Base-by-base conservation (phyloP, 495 filamentous ascomycete species). In the Lepraria neglecta region DNA sequence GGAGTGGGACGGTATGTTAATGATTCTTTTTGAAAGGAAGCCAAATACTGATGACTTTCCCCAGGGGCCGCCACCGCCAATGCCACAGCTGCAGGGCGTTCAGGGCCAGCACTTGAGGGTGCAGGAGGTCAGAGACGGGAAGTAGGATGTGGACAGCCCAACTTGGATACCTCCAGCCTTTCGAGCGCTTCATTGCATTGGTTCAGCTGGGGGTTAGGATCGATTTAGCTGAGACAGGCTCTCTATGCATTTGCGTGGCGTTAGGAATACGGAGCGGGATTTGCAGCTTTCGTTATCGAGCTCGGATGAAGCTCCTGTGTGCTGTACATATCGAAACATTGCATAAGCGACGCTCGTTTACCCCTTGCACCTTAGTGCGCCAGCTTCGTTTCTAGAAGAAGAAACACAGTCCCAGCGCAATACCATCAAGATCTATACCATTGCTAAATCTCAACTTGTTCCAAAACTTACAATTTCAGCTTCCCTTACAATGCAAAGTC, bases 1-100 rank as follows among this genome's bases (percentile, higher is more conserved):
- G 87, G 43, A 85, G 82, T 58, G 87, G 87, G 9, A 89, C 87
- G 7, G 86, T 64, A 33, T 43, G 62, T 60, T 38, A 53, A 6
- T 12, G 11, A 12, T 28, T 21, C 11, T 14, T 1, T 45, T 27
- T 43, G n/a, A 28, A 15, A 38, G 30, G 9, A 17, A 38, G 17
- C 6, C 24, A 24, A 24, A 45, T 48, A 45, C 28, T 9, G 15
- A 38, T 15, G 21, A 4, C 3, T 12, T 38, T 6, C 28, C 7
- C 1, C 9, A 63, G 47, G 67, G 67, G 17, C 64, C 64, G 40
- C 64, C 64, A 35, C 65, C 67, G n/a, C 61, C 62, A 15, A 63
- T 64, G 59, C 67, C 67, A 14, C 64, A 59, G 35, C 48, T 69
- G n/a, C 63, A 61, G 35, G 64, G 61, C 19, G 60, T 42, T 3